These are phyloP conservation scores for Spinellus fusiger DNA, from an alignment of 192 early-diverging fungal species.

Conservation along the genomic window DNA sequence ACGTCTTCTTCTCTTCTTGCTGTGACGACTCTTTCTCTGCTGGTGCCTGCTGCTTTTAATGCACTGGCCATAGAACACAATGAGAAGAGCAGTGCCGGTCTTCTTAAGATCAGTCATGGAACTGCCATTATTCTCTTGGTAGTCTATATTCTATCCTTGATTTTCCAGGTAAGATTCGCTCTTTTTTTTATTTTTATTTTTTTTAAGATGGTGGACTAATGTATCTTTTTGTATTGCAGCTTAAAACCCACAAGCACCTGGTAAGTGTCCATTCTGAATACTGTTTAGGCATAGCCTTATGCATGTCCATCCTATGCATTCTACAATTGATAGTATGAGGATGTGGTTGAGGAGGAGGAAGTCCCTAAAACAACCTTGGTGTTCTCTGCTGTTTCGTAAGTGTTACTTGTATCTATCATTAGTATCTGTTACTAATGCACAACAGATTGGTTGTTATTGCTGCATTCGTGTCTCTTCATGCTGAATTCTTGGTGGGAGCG, in stretches of 20 bases:
- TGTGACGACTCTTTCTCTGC: slow-evolving; percentile 56
- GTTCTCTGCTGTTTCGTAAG: slow-evolving; percentile 47
- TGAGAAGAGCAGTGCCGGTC: slow-evolving; percentile 33
- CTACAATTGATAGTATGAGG: slow-evolving; percentile 23
- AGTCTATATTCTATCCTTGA: slow-evolving; percentile 62
- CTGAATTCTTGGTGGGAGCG: slow-evolving; percentile 75
- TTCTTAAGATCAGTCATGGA: slow-evolving; percentile 57
- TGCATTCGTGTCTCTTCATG: slow-evolving; percentile 66
- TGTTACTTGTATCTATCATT: neutral
- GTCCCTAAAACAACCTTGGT: slow-evolving; percentile 49
- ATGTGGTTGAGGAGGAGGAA: slow-evolving; percentile 48
- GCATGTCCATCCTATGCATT: too few relatives aligned
- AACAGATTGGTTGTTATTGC: slow-evolving; percentile 54
- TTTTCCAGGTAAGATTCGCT: slow-evolving; percentile 58
- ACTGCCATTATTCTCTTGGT: slow-evolving; percentile 63
- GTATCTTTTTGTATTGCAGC: slow-evolving; percentile 13
- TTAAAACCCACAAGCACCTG: slow-evolving; percentile 74
- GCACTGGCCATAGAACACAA: slow-evolving; percentile 40
- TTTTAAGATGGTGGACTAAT: neutral
- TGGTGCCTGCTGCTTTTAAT: slow-evolving; percentile 67
- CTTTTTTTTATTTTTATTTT: neutral
- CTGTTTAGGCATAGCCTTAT: neutral
- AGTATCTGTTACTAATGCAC: neutral
- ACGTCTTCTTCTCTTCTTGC: slow-evolving; percentile 62
- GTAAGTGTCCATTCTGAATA: slow-evolving; percentile 16